Evolutionary conservation across 2,329 filamentous ascomycete species (phyloP).

Genomic region (Xylariaceae sp.): DNA sequence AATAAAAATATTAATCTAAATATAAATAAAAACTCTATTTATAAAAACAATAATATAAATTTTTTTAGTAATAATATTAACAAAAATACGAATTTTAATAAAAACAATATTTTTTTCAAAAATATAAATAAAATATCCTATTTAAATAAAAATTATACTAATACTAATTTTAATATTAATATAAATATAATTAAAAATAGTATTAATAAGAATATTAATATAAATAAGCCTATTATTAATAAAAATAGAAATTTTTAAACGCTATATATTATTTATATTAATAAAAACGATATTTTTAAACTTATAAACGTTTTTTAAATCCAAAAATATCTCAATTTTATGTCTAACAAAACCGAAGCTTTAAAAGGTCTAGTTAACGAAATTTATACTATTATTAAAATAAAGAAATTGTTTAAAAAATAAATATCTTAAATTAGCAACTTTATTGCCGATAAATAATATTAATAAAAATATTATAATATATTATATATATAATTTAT

Average conservation of each 20-base stretch:
- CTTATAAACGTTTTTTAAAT: too few species aligned
- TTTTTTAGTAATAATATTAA: not conserved
- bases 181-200: not conserved
- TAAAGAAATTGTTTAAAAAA: too few species aligned
- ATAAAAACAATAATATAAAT: not conserved
- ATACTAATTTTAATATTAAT: not conserved
- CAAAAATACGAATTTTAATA: not conserved
- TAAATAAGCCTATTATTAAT: not conserved
- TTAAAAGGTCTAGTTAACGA: too few species aligned
- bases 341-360: too few species aligned
- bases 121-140: not conserved
- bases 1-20: not conserved
- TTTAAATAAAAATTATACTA: not conserved
- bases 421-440: too few species aligned
- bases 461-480: too few species aligned
- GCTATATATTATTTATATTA: too few species aligned
- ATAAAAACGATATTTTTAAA: too few species aligned
- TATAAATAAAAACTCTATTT: not conserved
- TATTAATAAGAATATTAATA: not conserved
- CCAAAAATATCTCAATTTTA: too few species aligned
- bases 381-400: too few species aligned
- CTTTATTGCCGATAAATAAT: too few species aligned
- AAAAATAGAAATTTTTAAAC: not conserved
- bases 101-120: not conserved
- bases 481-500: too few species aligned